Percentiles rank a stretch among this genome's conserved stretches.
Conservation (phyloP, 2,329 filamentous ascomycete species). For the Cercospora sesami region DNA sequence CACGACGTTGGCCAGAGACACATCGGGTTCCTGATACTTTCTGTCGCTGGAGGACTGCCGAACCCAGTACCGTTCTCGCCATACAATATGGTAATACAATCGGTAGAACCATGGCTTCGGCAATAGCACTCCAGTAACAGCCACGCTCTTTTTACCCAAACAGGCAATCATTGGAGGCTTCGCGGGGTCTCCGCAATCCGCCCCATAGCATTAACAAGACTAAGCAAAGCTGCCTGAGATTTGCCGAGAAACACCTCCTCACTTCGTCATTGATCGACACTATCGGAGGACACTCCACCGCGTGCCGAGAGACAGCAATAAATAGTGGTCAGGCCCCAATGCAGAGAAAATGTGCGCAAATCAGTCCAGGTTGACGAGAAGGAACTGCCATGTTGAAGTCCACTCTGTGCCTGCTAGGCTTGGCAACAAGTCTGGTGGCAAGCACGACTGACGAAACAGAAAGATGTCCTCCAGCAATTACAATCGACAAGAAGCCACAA, state of each 20-base stretch:
- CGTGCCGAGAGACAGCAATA: not conserved
- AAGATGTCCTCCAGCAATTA: not conserved
- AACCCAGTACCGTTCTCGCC: not conserved
- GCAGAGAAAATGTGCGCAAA: not conserved
- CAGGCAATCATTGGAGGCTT: not conserved
- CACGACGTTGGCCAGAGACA: too few relatives aligned
- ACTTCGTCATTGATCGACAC: not conserved
- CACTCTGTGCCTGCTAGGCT: not conserved
- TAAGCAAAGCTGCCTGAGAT: not conserved
- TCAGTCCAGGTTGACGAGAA: not conserved
- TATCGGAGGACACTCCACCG: not conserved
- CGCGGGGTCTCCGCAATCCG: not conserved
- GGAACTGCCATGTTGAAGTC: not conserved
- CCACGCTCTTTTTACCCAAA: not conserved
- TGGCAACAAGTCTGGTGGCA: not conserved
- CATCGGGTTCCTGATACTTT: too few relatives aligned
- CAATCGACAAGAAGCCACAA: conserved; percentile 15
- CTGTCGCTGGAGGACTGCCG: not conserved
- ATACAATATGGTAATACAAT: not conserved
- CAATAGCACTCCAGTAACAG: not conserved
- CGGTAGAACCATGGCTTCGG: not conserved
- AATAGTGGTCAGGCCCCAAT: not conserved
- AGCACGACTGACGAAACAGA: not conserved
- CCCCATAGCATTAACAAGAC: not conserved
- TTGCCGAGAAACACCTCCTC: not conserved